Evolutionary conservation across 1,284 basidiomycete genomes (phyloP), one percentile per base, ranked within the genome.

Genomic region (Puccinia brachypodii): DNA sequence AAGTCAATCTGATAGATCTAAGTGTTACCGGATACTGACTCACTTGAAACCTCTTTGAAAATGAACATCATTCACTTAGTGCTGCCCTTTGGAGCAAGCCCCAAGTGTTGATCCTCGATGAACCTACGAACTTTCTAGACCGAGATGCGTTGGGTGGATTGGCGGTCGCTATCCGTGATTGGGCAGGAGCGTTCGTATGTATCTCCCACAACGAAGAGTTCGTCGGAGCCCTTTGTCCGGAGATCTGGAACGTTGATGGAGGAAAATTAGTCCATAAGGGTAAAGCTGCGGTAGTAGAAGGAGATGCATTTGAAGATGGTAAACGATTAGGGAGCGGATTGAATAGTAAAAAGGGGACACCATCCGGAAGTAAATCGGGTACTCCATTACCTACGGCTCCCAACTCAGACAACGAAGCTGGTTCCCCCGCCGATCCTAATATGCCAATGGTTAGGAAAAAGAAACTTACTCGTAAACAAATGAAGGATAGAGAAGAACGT

Each of bases 11-110:
- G 16, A 60, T 36, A 50, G 42, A 71, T 44, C n/a, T 25, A 14
- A 50, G 22, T 36, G 11, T 33, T n/a, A 22, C 69, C 31, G 66
- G 6, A 53, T 13, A 56, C 28, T 28, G 28, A 47, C 60, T 40
- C 31, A 53, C 38, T 44, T 38, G 28, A 42, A 31, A 16, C 53
- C 19, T 68, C 11, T 22, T 42, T 44, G 42, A 19, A n/a, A 53
- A 42, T 50, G 19, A 44, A 53, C 33, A 13, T 28, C 9, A 7
- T 9, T 56, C n/a, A 36, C 13, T 22, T 22, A 81, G 80, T 11
- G 95, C 95, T 50, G 94, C 94, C 86, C 89, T 98, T 83, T 97
- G 95, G 94, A 95, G 95, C 87, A 94, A 95, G 85, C 94, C 94
- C 50, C 94, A 95, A 89, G 92, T 93, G 9, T 81, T 85, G 36